phyloP scores from a whole-genome alignment of 495 filamentous ascomycete genomes.

The Aspergillus sclerotiicarbonarius region DNA sequence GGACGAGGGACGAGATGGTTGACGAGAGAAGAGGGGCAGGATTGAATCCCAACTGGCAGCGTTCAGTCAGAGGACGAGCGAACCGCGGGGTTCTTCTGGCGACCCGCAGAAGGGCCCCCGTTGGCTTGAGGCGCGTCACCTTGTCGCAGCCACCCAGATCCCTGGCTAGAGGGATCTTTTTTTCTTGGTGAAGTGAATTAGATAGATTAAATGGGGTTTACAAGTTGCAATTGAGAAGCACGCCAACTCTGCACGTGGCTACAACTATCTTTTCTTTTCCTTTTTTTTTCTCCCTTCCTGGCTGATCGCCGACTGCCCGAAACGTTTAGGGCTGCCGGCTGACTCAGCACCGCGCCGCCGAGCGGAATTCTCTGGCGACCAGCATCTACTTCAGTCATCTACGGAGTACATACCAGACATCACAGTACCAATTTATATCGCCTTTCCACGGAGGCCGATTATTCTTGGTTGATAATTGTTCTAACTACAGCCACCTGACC shows the following conservation, averaged over 20 bases:
- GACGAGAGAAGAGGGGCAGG: slow-evolving; percentile 39
- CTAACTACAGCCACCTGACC: neutral
- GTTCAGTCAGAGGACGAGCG: slow-evolving; percentile 10
- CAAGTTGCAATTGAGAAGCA: neutral
- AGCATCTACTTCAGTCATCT: neutral
- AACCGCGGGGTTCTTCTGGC: slow-evolving; percentile 37
- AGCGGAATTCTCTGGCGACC: neutral
- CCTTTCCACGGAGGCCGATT: neutral
- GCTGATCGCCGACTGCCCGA: neutral
- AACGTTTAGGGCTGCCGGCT: neutral
- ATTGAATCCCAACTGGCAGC: slow-evolving; percentile 21
- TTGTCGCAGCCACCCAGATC: slow-evolving; percentile 22
- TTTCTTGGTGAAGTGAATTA: slow-evolving; percentile 15
- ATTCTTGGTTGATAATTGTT: neutral
- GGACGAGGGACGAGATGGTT: slow-evolving; percentile 21
- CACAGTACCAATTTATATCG: no score
- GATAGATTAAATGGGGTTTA: neutral
- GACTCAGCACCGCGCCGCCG: neutral
- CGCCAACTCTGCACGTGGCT: neutral
- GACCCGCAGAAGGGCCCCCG: slow-evolving; percentile 33
- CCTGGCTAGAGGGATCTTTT: slow-evolving; percentile 20
- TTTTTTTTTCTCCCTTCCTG: slow-evolving; percentile 3
- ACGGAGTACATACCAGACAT: neutral
- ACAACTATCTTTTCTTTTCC: slow-evolving; percentile 9
- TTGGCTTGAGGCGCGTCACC: slow-evolving; percentile 27